phyloP scores from a whole-genome alignment of 805 yeast species.

The Ascoidea asiatica region DNA sequence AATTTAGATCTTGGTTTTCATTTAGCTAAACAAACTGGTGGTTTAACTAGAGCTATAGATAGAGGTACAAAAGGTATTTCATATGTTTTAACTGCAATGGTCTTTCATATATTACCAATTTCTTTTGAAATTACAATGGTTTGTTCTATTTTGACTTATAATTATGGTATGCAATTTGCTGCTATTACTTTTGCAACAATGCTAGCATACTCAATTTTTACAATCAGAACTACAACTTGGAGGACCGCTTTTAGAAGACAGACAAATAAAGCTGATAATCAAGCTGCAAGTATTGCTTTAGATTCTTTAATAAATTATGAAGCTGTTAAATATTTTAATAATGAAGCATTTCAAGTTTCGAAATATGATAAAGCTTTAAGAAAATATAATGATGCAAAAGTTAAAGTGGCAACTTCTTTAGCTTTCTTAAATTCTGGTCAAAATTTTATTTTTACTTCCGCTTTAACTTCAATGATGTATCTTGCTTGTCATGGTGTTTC shows the following conservation, averaged over 20 bases:
- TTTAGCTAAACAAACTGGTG: conserved; percentile 87
- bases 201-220: conserved; percentile 78
- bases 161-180: conserved; percentile 82
- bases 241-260: conserved; percentile 81
- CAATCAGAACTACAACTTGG: conserved; percentile 92
- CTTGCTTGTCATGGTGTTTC: conserved; percentile 95
- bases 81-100: conserved; percentile 88
- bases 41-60: conserved; percentile 89
- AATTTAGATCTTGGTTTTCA: conserved; percentile 84
- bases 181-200: conserved; percentile 79
- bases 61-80: conserved; percentile 96
- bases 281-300: conserved; percentile 89
- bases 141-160: conserved; percentile 85
- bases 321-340: conserved; percentile 88
- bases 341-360: conserved; percentile 66
- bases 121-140: conserved; percentile 87
- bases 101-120: conserved; percentile 91
- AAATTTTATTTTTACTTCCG: conserved; percentile 69
- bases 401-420: conserved; percentile 73
- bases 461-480: conserved; percentile 94
- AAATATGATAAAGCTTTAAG: conserved; percentile 68
- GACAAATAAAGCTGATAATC: conserved; percentile 87
- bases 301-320: conserved; percentile 92
- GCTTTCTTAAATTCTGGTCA: conserved; percentile 74
- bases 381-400: conserved; percentile 53